Evolutionary conservation across 208 protist genomes (phyloP), one percentile per base, ranked within the genome.

Genomic region (Chromosphaera perkinsii): DNA sequence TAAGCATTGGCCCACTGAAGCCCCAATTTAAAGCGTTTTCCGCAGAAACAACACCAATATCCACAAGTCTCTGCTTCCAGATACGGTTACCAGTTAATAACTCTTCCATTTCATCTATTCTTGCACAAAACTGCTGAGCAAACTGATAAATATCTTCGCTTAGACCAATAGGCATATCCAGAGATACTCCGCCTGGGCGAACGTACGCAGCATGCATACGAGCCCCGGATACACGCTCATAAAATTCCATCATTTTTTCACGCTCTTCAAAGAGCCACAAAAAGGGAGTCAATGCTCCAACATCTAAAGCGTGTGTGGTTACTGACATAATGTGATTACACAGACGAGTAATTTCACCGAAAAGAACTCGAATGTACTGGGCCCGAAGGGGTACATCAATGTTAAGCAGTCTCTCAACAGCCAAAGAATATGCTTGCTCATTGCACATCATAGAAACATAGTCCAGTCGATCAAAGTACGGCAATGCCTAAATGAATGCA

Each of bases 381-480:
- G 73, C 77, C 36, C 77, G 73, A 0, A 48, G 51, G 7, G 77
- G 77, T 20, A 71, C 69, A 4, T 73, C 56, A 26, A 69, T 58
- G 36, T 72, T 56, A 12, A 82, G 36, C 20, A 82, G 69, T 42
- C 72, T 63, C 55, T 77, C 72, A 12, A 80, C 70, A 5, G 70
- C 69, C 24, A 80, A 31, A 14, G 64, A 76, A 58, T 78, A 82
- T 1, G 65, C 63, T 51, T 82, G 77, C 61, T 82, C 77, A 33
- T 73, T 69, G 43, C 49, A 55, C 77, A 82, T 82, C 77, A 82
- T 82, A 5, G 73, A 79, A 29, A 75, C 66, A 64, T 82, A 82
- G 58, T 82, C 77, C 26, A 82, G 60, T 2, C 77, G 71, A 48
- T 82, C 77, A 51, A 82, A 75, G 59, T 82, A 82, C 1, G 77